A percentile compares a stretch with the other conserved stretches of the same genome.
phyloP scores from a whole-genome alignment of 257 asterid species.

The Mentha longifolia region DNA sequence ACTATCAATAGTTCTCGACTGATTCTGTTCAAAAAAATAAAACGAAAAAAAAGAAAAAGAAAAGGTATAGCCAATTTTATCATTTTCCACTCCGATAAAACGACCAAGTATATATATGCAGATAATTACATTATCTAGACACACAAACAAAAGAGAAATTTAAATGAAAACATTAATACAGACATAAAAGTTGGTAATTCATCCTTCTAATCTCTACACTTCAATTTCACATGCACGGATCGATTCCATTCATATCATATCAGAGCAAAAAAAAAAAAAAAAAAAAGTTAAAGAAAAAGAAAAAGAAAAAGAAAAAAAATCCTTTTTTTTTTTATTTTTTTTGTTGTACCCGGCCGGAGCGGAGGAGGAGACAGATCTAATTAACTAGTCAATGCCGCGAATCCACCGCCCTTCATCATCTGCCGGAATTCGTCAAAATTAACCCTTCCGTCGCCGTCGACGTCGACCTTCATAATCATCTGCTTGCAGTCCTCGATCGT shows the following conservation, averaged over 20 bases:
- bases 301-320: neutral
- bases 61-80: neutral
- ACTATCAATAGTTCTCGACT: neutral
- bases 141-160: neutral
- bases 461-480: slow-evolving; percentile 60
- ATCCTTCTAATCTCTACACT: neutral
- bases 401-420: slow-evolving; percentile 69
- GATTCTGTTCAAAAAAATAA: neutral
- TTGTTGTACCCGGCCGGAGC: neutral
- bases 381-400: slow-evolving; percentile 41
- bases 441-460: slow-evolving; percentile 63
- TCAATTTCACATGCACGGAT: neutral
- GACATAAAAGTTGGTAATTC: neutral
- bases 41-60: too few relatives aligned
- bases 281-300: neutral
- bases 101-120: neutral
- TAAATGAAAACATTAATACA: neutral
- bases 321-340: neutral
- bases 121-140: neutral
- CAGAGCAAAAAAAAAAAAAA: neutral
- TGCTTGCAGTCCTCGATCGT: slow-evolving; percentile 52
- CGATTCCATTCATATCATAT: neutral
- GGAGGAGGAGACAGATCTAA: neutral
- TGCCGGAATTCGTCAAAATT: slow-evolving; percentile 53
- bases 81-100: neutral